Conservation (phyloP, 139 green algal species). For the Chlorella sorokiniana region DNA sequence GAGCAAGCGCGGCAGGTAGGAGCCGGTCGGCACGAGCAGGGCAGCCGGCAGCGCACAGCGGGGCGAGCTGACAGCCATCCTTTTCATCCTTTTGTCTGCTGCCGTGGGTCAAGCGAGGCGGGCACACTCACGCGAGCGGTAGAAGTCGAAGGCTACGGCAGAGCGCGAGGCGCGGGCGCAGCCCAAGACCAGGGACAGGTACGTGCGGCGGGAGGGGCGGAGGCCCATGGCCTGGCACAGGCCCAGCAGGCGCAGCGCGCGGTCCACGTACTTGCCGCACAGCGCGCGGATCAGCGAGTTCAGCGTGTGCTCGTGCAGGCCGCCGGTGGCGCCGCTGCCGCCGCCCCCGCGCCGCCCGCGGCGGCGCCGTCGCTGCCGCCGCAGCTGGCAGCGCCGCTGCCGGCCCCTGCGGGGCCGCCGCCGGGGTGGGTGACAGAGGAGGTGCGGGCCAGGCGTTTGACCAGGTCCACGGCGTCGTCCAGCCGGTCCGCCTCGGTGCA, state of each 20-base stretch:
- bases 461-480: conserved; percentile 66
- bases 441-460: conserved; percentile 59
- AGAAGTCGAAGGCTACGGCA: conserved; percentile 41
- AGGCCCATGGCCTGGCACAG: conserved; percentile 47
- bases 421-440: conserved; percentile 28
- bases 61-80: too few relatives aligned
- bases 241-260: conserved; percentile 60
- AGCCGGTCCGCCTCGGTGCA: conserved; percentile 52
- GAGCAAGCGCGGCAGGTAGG: too few relatives aligned
- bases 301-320: conserved; percentile 51
- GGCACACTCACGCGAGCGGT: conserved; percentile 17
- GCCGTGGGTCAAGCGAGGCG: neutral
- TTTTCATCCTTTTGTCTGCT: neutral
- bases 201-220: conserved; percentile 40
- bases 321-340: neutral
- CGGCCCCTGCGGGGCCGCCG: neutral
- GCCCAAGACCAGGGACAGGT: conserved; percentile 47
- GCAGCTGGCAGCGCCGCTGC: neutral
- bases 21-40: too few relatives aligned
- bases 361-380: neutral
- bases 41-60: too few relatives aligned
- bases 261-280: conserved; percentile 31
- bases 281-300: conserved; percentile 55
- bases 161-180: conserved; percentile 41
- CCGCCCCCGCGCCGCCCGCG: neutral